Evolutionary conservation across 257 asterid species (phyloP).

Genomic region (Plantago elongata): DNA sequence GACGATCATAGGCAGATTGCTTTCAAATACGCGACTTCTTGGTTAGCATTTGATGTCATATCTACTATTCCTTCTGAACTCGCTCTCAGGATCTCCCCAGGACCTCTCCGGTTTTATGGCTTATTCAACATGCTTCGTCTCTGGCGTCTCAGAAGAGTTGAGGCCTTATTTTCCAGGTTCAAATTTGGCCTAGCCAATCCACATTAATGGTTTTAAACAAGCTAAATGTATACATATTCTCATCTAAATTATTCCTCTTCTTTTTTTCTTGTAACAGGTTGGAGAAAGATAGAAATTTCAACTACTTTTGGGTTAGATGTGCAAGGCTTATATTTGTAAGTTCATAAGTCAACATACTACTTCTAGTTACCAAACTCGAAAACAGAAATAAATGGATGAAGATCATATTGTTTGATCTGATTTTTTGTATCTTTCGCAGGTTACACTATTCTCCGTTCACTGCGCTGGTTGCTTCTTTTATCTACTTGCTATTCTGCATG

Average conservation of each 20-base stretch:
- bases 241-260: neutral
- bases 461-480: constrained; percentile 83
- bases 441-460: constrained; percentile 65
- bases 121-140: constrained; percentile 57
- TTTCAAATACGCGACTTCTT: constrained; percentile 45
- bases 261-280: constrained; percentile 28
- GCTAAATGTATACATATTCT: neutral
- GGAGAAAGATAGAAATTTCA: constrained; percentile 59
- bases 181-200: neutral
- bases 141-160: constrained; percentile 65
- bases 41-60: constrained; percentile 65
- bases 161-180: constrained; percentile 53
- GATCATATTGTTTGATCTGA: neutral
- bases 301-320: constrained; percentile 60
- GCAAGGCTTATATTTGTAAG: constrained; percentile 58
- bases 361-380: neutral
- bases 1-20: constrained; percentile 61
- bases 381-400: neutral
- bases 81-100: constrained; percentile 36
- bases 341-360: neutral
- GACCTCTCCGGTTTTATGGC: constrained; percentile 39
- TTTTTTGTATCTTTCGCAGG: constrained; percentile 23
- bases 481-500: constrained; percentile 48
- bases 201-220: neutral
- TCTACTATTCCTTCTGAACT: constrained; percentile 57